Base-by-base conservation (phyloP, 768 basidiomycete species). In the Lactarius tabidus region DNA sequence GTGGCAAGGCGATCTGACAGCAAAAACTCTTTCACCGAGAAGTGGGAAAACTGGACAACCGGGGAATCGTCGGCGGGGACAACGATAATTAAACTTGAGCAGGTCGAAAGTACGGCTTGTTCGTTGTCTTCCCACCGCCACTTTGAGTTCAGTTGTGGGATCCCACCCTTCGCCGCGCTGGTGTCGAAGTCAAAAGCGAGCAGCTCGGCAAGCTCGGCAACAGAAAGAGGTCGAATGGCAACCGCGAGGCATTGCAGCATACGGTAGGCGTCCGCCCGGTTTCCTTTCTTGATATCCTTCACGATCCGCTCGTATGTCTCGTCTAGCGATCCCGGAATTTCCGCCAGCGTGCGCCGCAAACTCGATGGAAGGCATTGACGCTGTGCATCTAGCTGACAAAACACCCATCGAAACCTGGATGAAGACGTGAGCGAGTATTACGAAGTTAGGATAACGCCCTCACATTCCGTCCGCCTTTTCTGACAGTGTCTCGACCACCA, bases 381-480 rank as follows among this genome's bases (percentile, higher is more conserved):
- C 14, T 26, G 48, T 14, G 23, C 2, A 6, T 51, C 48, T 26
- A 51, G 26, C 3, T 51, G 48, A 51, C 48, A 51, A 14, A 7
- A 51, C 48, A 51, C 48, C 48, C 48, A 51, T 14, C 48, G 48
- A 51, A 51, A 51, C 48, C 48, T 48, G 14, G 14, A 1, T 45
- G 1, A 2, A 10, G 14, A 48, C 23, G 14, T 48, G 48, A 48
- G 23, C 48, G 2, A 12, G 45, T 1, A 48, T 15, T n/a, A 26
- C 6, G 1, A 26, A 12, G 0, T 1, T 15, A 6, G 12, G 5
- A 15, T 6, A 1, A 14, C 14, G 23, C 12, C 2, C 48, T 7
- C 15, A 51, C 48, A 51, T 51, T 26, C 48, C 48, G 26, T 51
- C 26, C 0, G 48, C 48, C 14, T 15, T 51, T 26, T 51, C 48